Evolutionary conservation across 768 basidiomycete genomes (phyloP).

Genomic region (Pulveroboletus frians): DNA sequence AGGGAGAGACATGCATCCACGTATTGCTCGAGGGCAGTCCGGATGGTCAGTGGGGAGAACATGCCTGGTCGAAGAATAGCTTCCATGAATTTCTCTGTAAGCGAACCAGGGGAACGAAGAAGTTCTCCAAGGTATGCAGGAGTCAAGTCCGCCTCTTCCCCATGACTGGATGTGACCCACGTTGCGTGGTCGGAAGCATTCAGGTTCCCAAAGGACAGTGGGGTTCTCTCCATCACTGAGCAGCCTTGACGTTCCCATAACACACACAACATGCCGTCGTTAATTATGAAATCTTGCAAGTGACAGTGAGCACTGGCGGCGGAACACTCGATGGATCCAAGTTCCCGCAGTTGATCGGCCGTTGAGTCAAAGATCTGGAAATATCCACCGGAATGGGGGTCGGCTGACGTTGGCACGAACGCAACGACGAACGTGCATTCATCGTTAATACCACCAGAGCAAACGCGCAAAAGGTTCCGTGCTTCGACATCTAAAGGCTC

Average conservation of each 20-base stretch:
- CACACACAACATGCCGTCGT: constrained; percentile 49
- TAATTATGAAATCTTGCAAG: constrained; percentile 74
- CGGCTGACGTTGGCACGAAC: constrained; percentile 66
- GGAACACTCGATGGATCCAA: constrained; percentile 58
- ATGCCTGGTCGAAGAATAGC: constrained; percentile 83
- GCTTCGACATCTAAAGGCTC: constrained; percentile 56
- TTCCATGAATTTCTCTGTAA: constrained; percentile 75
- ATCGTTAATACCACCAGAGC: constrained; percentile 42
- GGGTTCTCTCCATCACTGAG: constrained; percentile 58
- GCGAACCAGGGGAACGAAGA: constrained; percentile 62
- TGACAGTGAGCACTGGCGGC: constrained; percentile 58
- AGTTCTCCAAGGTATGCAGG: constrained; percentile 87
- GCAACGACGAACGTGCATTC: constrained; percentile 59
- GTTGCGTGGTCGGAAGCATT: constrained; percentile 26
- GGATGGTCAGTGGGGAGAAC: constrained; percentile 79
- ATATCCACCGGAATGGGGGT: constrained; percentile 66
- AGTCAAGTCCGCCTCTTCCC: constrained; percentile 71
- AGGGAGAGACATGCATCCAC: constrained; percentile 63
- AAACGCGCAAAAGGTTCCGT: constrained; percentile 62
- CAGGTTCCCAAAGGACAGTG: constrained; percentile 38
- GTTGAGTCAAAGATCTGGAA: constrained; percentile 62
- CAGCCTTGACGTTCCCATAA: constrained; percentile 82
- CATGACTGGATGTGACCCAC: constrained; percentile 58
- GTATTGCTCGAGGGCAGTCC: constrained; percentile 80
- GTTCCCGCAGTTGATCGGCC: constrained; percentile 55